Conservation (phyloP, 345 rosid genomes). For the Diplotaxis tenuifolia region DNA sequence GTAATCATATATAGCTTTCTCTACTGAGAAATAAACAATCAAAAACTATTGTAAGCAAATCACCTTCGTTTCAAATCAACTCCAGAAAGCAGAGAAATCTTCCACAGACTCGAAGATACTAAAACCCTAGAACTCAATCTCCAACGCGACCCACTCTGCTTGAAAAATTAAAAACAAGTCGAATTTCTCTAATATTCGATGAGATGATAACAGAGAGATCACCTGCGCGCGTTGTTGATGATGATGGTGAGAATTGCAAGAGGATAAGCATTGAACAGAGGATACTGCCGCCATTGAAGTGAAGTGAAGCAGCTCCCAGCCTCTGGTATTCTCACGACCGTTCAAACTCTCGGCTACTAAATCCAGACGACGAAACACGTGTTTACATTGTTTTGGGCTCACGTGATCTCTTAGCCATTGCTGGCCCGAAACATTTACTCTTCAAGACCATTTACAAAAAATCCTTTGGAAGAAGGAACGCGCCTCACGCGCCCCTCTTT, state of each 20-base stretch:
- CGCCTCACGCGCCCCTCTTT: no score
- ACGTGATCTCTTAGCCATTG: neutral
- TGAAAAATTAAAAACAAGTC: neutral
- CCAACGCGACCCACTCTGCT: conserved; percentile 34
- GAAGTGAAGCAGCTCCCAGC: neutral
- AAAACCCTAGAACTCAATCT: conserved; percentile 33
- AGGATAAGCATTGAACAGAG: conserved; percentile 28
- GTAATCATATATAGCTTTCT: conserved; percentile 6
- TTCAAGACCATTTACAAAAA: no score
- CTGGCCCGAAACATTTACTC: neutral
- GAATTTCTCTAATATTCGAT: neutral
- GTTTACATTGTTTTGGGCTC: neutral
- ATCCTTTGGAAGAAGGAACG: no score
- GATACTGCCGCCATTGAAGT: conserved; percentile 38
- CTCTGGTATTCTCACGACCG: conserved; percentile 28
- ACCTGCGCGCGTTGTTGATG: conserved; percentile 24
- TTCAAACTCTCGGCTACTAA: conserved; percentile 36
- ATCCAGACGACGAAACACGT: conserved; percentile 14
- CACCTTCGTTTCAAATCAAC: conserved; percentile 40
- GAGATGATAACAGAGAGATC: neutral
- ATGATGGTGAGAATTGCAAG: conserved; percentile 9
- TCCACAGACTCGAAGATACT: conserved; percentile 18
- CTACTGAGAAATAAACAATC: neutral
- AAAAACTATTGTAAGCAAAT: neutral
- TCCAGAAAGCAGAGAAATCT: conserved; percentile 12